phyloP scores from a whole-genome alignment of 164 flowering plant genomes.

The Vitis cinerea region DNA sequence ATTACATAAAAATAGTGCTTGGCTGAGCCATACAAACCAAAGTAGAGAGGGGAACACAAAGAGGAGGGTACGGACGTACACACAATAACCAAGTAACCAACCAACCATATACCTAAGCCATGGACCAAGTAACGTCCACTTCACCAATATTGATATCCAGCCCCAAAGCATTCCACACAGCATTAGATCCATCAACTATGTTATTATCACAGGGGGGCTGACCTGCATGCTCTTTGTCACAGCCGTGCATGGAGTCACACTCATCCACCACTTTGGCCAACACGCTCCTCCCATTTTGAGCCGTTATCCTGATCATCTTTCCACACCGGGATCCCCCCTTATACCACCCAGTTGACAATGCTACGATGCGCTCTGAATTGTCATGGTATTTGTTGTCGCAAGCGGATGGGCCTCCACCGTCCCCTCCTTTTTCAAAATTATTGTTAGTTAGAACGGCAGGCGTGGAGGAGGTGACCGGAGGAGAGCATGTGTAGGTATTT shows the following conservation, averaged over 20 bases:
- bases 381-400: constrained; percentile 26
- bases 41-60: not conserved
- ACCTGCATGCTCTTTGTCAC: constrained; percentile 32
- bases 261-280: constrained; percentile 44
- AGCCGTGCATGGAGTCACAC: constrained; percentile 37
- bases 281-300: constrained; percentile 23
- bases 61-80: too few species aligned
- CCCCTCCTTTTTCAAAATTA: constrained; percentile 28
- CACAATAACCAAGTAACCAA: too few species aligned
- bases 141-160: constrained; percentile 7
- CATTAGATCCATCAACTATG: constrained; percentile 19
- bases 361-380: constrained; percentile 24
- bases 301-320: constrained; percentile 25
- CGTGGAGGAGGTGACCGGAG: constrained; percentile 31
- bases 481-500: constrained; percentile 27
- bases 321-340: constrained; percentile 19
- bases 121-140: constrained; percentile 17
- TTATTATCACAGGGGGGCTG: constrained; percentile 31
- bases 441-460: constrained; percentile 24
- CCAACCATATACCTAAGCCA: constrained; percentile 6
- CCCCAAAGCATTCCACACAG: constrained; percentile 23
- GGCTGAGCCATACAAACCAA: too few species aligned
- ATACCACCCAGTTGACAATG: constrained; percentile 45
- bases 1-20: too few species aligned
- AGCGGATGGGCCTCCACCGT: constrained; percentile 20